Evolutionary conservation across 2,329 filamentous ascomycete genomes (phyloP).

Genomic region (Dactylellina parvicollis): DNA sequence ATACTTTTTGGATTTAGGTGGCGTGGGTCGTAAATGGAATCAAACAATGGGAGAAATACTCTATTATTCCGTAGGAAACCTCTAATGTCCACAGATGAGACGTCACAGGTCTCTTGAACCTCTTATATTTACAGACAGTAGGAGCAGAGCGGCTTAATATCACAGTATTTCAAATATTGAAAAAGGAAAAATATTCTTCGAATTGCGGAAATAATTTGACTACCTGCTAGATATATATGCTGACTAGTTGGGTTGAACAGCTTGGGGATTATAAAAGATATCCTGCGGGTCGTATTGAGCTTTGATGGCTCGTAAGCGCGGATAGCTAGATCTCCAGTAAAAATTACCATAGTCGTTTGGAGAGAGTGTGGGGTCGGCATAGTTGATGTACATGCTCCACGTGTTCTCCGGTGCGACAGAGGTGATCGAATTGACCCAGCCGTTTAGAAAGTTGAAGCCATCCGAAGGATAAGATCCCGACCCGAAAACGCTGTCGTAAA

Average conservation of each 20-base stretch:
- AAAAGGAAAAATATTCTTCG: too few relatives aligned
- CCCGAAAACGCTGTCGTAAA: conserved; percentile 56
- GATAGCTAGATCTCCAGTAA: conserved; percentile 58
- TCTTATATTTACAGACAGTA: too few relatives aligned
- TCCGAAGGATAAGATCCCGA: conserved; percentile 50
- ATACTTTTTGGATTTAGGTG: too few relatives aligned
- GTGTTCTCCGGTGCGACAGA: conserved; percentile 50
- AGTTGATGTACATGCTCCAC: conserved; percentile 59
- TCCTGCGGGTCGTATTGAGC: conserved; percentile 59
- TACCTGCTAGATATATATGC: too few relatives aligned
- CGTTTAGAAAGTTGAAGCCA: conserved; percentile 56
- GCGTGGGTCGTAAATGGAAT: too few relatives aligned
- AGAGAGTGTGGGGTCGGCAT: conserved; percentile 58
- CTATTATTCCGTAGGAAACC: too few relatives aligned
- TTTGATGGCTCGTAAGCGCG: conserved; percentile 61
- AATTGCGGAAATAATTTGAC: too few relatives aligned
- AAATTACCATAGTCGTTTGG: conserved; percentile 57
- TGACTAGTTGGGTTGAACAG: conserved; percentile 56
- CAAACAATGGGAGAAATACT: too few relatives aligned
- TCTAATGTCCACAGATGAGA: too few relatives aligned
- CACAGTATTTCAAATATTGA: too few relatives aligned
- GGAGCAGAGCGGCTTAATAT: too few relatives aligned
- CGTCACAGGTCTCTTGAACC: too few relatives aligned
- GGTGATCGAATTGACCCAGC: conserved; percentile 56
- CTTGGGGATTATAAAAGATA: conserved; percentile 58